Evolutionary conservation across 306 rosid genomes (phyloP).

Genomic region (Fagus sylvatica): DNA sequence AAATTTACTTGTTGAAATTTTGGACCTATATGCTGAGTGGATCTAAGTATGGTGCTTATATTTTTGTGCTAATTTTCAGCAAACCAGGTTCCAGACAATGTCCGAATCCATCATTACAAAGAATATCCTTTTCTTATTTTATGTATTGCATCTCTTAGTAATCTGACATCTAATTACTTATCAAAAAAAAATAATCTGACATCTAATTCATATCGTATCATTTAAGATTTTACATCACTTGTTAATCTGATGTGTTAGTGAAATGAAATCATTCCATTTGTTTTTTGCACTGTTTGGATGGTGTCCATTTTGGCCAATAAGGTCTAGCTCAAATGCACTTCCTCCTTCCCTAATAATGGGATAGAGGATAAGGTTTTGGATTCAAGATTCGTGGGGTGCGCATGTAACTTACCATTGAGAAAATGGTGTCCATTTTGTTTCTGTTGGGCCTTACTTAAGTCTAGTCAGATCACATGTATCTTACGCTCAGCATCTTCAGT

Average conservation of each 20-base stretch:
- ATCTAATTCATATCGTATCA: background rate
- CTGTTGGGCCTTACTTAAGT: background rate
- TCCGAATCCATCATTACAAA: constrained; percentile 53
- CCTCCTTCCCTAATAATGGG: too few species aligned
- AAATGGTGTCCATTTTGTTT: background rate
- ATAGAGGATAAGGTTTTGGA: too few species aligned
- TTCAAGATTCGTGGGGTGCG: too few species aligned
- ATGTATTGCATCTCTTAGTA: background rate
- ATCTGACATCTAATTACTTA: background rate
- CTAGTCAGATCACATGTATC: background rate
- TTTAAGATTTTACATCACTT: background rate
- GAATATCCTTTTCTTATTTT: constrained; percentile 47
- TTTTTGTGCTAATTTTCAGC: constrained; percentile 32
- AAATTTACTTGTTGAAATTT: constrained; percentile 13
- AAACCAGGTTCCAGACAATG: constrained; percentile 57
- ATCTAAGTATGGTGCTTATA: constrained; percentile 3
- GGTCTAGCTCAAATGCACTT: too few species aligned
- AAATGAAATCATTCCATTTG: background rate
- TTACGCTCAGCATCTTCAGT: background rate
- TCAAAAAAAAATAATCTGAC: background rate
- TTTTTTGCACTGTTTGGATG: background rate
- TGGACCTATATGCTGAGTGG: background rate
- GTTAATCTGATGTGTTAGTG: background rate
- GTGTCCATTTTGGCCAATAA: background rate
- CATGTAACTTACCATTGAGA: too few species aligned